Percentiles rank a stretch among this genome's conserved stretches.
These are phyloP conservation scores for Beauveria sp. DNA, from an alignment of 2,329 filamentous ascomycete species.

Conservation along the genomic window DNA sequence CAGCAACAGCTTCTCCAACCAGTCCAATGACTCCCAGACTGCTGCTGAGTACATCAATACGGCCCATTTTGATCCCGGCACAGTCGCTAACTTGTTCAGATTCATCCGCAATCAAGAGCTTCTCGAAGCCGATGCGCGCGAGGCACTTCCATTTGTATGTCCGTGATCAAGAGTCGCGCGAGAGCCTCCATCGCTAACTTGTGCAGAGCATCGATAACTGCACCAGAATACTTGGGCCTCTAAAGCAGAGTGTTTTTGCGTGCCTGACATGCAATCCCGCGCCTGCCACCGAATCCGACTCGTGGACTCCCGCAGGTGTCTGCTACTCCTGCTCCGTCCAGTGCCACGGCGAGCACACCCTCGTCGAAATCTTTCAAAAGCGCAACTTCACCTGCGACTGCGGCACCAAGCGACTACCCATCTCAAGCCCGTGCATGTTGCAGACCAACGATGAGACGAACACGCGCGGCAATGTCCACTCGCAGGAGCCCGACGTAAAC, in stretches of 20 bases:
- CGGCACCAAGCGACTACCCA: slow-evolving; percentile 72
- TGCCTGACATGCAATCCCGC: slow-evolving; percentile 90
- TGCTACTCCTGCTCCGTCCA: slow-evolving; percentile 97
- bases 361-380: slow-evolving; percentile 95
- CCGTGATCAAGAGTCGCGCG: neutral
- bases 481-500: slow-evolving; percentile 59
- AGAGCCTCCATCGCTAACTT: slow-evolving; percentile 14
- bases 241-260: slow-evolving; percentile 84
- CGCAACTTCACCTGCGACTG: slow-evolving; percentile 96
- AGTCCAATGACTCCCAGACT: slow-evolving; percentile 60
- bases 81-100: slow-evolving; percentile 32
- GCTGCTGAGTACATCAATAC: slow-evolving; percentile 54
- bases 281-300: slow-evolving; percentile 50
- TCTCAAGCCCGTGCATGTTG: slow-evolving; percentile 65
- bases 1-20: slow-evolving; percentile 50
- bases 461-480: slow-evolving; percentile 67
- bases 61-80: neutral
- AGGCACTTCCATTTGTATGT: slow-evolving; percentile 83
- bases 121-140: slow-evolving; percentile 89
- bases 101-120: slow-evolving; percentile 86
- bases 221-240: slow-evolving; percentile 78
- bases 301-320: slow-evolving; percentile 59
- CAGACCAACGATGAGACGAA: slow-evolving; percentile 67
- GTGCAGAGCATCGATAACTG: slow-evolving; percentile 86
- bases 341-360: slow-evolving; percentile 88